These are phyloP conservation scores for Cenchrus purpureus DNA, from an alignment of 176 grass and related monocot genomes.

Conservation along the genomic window DNA sequence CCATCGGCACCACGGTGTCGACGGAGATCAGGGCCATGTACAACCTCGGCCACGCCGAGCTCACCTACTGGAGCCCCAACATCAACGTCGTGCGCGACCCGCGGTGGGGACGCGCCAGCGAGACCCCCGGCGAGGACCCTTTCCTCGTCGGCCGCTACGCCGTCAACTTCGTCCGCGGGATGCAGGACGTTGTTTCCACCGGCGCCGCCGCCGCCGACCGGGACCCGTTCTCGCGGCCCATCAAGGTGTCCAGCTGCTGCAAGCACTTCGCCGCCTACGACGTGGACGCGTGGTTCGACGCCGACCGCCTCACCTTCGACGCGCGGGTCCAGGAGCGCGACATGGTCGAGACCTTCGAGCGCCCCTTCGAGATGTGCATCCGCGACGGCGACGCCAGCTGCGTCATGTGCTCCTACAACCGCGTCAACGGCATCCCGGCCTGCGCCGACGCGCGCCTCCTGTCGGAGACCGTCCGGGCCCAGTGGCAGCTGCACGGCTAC, in stretches of 20 bases:
- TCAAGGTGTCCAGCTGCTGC: conserved; percentile 84
- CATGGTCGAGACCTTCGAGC: conserved; percentile 66
- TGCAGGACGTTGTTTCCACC: conserved; percentile 40
- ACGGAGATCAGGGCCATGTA: conserved; percentile 74
- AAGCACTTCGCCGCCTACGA: conserved; percentile 83
- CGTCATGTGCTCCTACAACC: conserved; percentile 89
- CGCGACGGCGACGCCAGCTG: conserved; percentile 62
- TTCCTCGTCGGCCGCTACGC: conserved; percentile 58
- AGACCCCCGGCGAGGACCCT: conserved; percentile 78
- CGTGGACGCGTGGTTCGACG: conserved; percentile 51
- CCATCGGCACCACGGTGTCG: conserved; percentile 40
- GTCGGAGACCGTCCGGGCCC: conserved; percentile 44
- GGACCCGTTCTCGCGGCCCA: conserved; percentile 47
- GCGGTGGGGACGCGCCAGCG: conserved; percentile 66
- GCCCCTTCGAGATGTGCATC: conserved; percentile 66
- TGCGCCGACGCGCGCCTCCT: conserved; percentile 64
- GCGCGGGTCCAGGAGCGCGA: conserved; percentile 59
- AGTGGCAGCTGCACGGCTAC: conserved; percentile 75
- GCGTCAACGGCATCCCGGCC: conserved; percentile 57
- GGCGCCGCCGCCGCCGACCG: no score
- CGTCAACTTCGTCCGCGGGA: conserved; percentile 57
- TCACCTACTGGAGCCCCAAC: conserved; percentile 78
- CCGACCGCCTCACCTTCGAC: conserved; percentile 58
- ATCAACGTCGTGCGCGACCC: conserved; percentile 78
- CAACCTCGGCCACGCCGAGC: conserved; percentile 69